Evolutionary conservation across 305 asterid species (phyloP).

Genomic region (Rubia occidens): DNA sequence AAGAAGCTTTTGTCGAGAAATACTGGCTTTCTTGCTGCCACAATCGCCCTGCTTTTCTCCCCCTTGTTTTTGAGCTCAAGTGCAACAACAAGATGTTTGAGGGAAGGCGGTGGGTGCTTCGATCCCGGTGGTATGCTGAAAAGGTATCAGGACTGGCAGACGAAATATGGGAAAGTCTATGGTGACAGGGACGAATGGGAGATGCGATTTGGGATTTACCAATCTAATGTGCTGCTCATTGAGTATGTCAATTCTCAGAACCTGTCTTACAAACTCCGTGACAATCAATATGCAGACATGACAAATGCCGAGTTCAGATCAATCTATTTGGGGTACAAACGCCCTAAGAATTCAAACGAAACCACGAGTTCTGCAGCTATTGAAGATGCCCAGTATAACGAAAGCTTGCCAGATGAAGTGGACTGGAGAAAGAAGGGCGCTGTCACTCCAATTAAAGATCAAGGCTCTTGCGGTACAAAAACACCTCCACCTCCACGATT

Average conservation of each 20-base stretch:
- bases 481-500: not conserved
- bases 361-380: constrained; percentile 4
- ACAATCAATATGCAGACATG: constrained; percentile 59
- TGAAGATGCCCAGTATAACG: not conserved
- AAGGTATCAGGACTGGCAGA: constrained; percentile 44
- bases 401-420: constrained; percentile 22
- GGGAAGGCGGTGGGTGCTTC: not conserved
- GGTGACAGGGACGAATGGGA: constrained; percentile 38
- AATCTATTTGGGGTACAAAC: constrained; percentile 36
- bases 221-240: constrained; percentile 35
- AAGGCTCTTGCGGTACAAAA: constrained; percentile 47
- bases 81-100: constrained; percentile 19
- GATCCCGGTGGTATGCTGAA: constrained; percentile 17
- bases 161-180: constrained; percentile 29
- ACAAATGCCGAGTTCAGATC: constrained; percentile 51
- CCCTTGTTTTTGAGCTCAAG: constrained; percentile 21
- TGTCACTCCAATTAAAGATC: constrained; percentile 52
- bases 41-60: constrained; percentile 19
- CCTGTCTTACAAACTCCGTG: constrained; percentile 42
- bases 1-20: constrained; percentile 14
- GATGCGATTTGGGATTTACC: constrained; percentile 48
- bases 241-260: constrained; percentile 47
- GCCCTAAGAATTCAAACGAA: not conserved
- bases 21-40: constrained; percentile 10
- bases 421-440: constrained; percentile 63